Percentiles rank a stretch among this genome's conserved stretches.
phyloP scores from a whole-genome alignment of 192 early-diverging fungal species.

The Umbelopsis sp. region DNA sequence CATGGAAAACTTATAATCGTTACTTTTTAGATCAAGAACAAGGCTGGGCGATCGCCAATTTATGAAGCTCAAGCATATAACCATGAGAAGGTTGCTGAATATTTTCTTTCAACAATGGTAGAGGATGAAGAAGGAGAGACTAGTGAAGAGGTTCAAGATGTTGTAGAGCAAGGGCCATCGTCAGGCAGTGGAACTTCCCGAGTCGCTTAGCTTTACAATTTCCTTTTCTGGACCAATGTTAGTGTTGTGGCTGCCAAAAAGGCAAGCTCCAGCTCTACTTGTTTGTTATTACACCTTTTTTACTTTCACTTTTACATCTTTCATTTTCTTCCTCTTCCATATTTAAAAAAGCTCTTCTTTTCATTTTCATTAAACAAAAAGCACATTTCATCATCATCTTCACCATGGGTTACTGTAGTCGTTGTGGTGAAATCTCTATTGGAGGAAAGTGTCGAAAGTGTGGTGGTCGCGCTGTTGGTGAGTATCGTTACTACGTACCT shows the following conservation, averaged over 20 bases:
- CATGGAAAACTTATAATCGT: not conserved
- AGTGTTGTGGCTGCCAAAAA: conserved; percentile 11
- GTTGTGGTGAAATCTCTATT: conserved; percentile 50
- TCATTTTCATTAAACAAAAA: not conserved
- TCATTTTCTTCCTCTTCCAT: conserved; percentile 21
- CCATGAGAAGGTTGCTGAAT: conserved; percentile 54
- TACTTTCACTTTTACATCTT: conserved; percentile 23
- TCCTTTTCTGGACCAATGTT: conserved; percentile 13
- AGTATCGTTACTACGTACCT: not conserved
- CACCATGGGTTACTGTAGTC: conserved; percentile 55
- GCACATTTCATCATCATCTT: not conserved
- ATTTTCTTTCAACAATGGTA: conserved; percentile 52
- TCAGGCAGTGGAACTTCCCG: conserved; percentile 10
- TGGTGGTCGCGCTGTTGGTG: conserved; percentile 53
- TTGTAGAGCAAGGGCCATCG: conserved; percentile 28
- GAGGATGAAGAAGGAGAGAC: conserved; percentile 44
- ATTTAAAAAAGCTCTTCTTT: conserved; percentile 9
- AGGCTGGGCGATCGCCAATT: conserved; percentile 45
- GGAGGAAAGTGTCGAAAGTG: conserved; percentile 49
- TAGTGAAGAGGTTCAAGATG: conserved; percentile 42
- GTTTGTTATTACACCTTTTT: conserved; percentile 10
- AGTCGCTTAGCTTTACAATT: not conserved
- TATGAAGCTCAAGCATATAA: conserved; percentile 50
- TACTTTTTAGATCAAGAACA: conserved; percentile 49
- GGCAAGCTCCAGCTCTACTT: conserved; percentile 11